phyloP scores from a whole-genome alignment of 768 basidiomycete genomes.

The Chalciporus pseudorubinellus region DNA sequence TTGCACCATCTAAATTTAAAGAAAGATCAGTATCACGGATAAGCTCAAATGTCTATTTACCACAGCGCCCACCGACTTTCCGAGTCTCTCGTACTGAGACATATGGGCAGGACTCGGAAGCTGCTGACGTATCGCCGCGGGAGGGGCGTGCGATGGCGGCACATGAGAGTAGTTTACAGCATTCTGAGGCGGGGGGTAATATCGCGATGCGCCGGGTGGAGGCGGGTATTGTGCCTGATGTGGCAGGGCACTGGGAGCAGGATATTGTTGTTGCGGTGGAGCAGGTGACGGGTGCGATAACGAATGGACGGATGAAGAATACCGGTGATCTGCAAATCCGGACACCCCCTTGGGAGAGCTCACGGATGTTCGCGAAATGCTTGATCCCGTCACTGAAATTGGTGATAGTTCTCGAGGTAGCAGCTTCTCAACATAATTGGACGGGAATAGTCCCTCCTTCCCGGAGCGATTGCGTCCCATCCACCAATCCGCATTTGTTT shows the following conservation, averaged over 20 bases:
- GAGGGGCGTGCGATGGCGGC: slow-evolving; percentile 27
- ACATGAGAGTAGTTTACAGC: slow-evolving; percentile 11
- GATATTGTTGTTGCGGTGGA: slow-evolving; percentile 16
- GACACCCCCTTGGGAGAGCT: slow-evolving; percentile 2
- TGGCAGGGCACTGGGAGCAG: background rate
- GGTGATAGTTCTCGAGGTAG: slow-evolving; percentile 20
- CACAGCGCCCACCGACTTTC: slow-evolving; percentile 33
- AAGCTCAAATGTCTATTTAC: background rate
- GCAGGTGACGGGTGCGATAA: slow-evolving; percentile 14
- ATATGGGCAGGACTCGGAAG: slow-evolving; percentile 34
- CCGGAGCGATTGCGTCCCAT: slow-evolving; percentile 61
- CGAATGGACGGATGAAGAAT: slow-evolving; percentile 14
- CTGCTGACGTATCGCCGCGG: slow-evolving; percentile 34
- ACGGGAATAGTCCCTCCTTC: slow-evolving; percentile 73
- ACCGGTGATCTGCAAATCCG: slow-evolving; percentile 11
- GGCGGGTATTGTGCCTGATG: slow-evolving; percentile 17
- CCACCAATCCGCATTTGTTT: slow-evolving; percentile 93
- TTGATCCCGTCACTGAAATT: slow-evolving; percentile 21
- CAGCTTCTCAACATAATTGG: slow-evolving; percentile 69
- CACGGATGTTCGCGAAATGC: slow-evolving; percentile 13
- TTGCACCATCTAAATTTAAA: slow-evolving; percentile 33
- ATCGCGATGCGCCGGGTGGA: slow-evolving; percentile 11
- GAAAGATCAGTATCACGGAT: background rate
- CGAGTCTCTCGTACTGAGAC: slow-evolving; percentile 39
- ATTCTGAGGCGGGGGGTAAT: slow-evolving; percentile 16